Base-by-base conservation (phyloP, 176 grass and related monocot species). In the Eleusine coracana region DNA sequence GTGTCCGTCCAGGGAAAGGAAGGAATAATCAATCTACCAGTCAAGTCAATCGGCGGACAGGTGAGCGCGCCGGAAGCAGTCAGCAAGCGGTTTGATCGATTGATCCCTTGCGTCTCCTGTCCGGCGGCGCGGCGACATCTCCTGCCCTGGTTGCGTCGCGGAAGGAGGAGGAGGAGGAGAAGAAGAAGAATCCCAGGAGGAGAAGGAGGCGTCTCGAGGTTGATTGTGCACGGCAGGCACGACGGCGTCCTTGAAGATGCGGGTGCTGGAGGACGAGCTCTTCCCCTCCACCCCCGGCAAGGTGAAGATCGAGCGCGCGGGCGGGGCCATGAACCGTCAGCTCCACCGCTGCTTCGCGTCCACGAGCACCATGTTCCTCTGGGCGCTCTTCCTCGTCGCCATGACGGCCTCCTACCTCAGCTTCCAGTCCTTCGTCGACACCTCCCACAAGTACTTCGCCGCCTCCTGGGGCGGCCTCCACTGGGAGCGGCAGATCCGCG, bases 261-360 rank as follows among this genome's bases (percentile, higher is more conserved):
- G 91, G 83, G 83, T 76, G 81, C 60, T 93, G 75, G 94, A 97
- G 81, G 94, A 97, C 82, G 94, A 94, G 70, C 82, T 94, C 0
- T 94, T 94, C 85, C 94, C 94, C n/a, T 97, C 94, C 3, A 97
- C 94, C 27, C 94, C 91, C 2, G 94, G 94, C 72, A 97, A 97
- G 89, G 87, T 97, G 31, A 97, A 97, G 91, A 97, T 97, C 79
- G 94, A 94, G 85, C 64, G 94, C 9, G 82, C 91, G 7, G 79
- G 88, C 28, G 60, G 60, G 1, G 54, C 84, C 3, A 87, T 91
- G 77, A 97, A 91, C 83, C 87, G 94, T 18, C 94, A 97, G 76
- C 78, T 97, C 5, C 89, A 88, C 79, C 87, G 94, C 31, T 97
- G 91, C 89, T 94, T 97, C 91, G 87, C 91, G 6, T 97, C 94